Percentiles rank a stretch among this genome's conserved stretches.
Evolutionary conservation across 345 rosid genomes (phyloP).

Genomic region (Zanthoxylum bungeanum): DNA sequence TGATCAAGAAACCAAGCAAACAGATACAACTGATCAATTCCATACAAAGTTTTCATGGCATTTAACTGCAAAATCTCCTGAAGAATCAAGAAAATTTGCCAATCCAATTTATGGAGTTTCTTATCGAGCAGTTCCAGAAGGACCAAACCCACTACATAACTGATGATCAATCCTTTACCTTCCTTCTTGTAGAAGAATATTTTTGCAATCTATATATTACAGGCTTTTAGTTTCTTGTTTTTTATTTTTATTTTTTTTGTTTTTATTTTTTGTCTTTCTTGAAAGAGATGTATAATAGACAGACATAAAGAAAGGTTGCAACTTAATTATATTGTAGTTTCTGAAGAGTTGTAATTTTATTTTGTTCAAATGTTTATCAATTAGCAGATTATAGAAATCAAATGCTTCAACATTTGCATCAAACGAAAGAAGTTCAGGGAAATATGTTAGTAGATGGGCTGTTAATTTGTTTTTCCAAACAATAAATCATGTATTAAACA

Average conservation of each 20-base stretch:
- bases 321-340: constrained; percentile 1
- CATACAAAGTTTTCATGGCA: constrained; percentile 17
- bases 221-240: background rate
- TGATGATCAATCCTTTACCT: constrained; percentile 25
- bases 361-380: constrained; percentile 4
- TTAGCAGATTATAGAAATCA: background rate
- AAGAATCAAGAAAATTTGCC: constrained; percentile 12
- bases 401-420: background rate
- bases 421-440: background rate
- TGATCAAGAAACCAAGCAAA: constrained; percentile 10
- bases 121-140: constrained; percentile 41
- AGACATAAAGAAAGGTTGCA: constrained; percentile 10
- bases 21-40: background rate
- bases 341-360: background rate
- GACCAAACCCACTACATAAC: constrained; percentile 69
- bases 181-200: constrained; percentile 3
- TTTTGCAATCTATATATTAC: constrained; percentile 30
- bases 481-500: background rate
- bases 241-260: background rate
- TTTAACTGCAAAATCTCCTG: constrained; percentile 26
- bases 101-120: constrained; percentile 37
- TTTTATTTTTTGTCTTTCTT: background rate
- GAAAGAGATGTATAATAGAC: constrained; percentile 24
- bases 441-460: background rate
- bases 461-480: background rate